A percentile compares a stretch with the other conserved stretches of the same genome.
These are phyloP conservation scores for Penicillium rolfsii DNA, from an alignment of 2,329 filamentous ascomycete genomes.

Conservation along the genomic window DNA sequence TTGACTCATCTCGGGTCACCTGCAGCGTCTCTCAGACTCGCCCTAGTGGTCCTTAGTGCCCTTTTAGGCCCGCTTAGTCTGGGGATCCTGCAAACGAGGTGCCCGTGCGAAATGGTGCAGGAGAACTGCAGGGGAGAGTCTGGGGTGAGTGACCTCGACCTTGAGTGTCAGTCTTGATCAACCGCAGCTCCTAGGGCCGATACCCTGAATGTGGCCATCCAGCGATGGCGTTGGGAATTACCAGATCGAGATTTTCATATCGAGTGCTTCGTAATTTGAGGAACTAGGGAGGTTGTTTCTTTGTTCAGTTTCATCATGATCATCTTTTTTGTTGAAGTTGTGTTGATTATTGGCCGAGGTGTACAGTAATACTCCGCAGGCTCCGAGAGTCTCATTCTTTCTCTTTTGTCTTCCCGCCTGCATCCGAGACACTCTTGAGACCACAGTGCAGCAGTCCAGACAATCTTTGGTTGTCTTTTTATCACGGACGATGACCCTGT, in stretches of 20 bases:
- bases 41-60: conserved; percentile 9
- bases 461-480: background rate
- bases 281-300: background rate
- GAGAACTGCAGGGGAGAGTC: background rate
- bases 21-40: conserved; percentile 28
- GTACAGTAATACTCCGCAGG: background rate
- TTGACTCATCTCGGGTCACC: conserved; percentile 31
- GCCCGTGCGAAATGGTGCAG: conserved; percentile 25
- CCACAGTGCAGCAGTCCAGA: background rate
- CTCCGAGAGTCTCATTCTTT: background rate
- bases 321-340: background rate
- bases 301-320: background rate
- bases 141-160: background rate
- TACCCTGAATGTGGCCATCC: background rate
- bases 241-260: background rate
- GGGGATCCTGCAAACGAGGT: conserved; percentile 33
- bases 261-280: background rate
- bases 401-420: background rate
- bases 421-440: conserved; percentile 1
- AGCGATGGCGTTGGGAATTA: background rate
- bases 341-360: background rate
- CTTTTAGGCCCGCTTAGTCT: conserved; percentile 14
- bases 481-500: background rate
- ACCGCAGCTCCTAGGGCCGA: background rate
- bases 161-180: background rate